Base-by-base conservation (phyloP, 768 basidiomycete species). In the Pleurotus tuber-regium region DNA sequence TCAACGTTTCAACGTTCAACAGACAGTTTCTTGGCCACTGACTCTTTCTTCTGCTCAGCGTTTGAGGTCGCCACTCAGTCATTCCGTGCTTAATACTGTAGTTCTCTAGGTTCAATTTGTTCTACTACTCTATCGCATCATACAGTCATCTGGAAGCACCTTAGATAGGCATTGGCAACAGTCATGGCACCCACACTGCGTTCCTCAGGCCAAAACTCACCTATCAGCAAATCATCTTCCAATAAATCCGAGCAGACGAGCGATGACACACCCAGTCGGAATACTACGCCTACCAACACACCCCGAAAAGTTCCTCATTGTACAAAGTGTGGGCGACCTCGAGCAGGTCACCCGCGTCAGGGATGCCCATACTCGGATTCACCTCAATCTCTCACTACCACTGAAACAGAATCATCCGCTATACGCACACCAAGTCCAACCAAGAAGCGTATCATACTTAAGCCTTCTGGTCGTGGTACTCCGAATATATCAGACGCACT, bases 341-440 rank as follows among this genome's bases (percentile, higher is more conserved):
- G 74, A 48, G 71, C 68, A 21, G 83, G 83, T 0, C 84, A 86
- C 59, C 84, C 84, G 14, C 80, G 83, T 39, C 78, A 79, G 0
- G 82, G 83, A 8, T 85, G 84, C 59, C 81, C 82, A 0, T 74
- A 66, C 51, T 64, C 61, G 18, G 70, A 74, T 38, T 63, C 71
- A 1, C 63, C 63, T 6, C 36, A 51, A 11, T 16, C 23, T 10
- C 26, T 25, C 8, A 33, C 43, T 21, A 54, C 39, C 42, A 55
- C 54, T 16, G 52, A 55, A 29, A 54, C 52, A 24, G 50, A 54
- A 12, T 30, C 31, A 8, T 23, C 53, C 26, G 50, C 42, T 23
- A 42, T 53, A 21, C 16, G 57, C 14, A 42, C 59, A n/a, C n/a
- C n/a, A n/a, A n/a, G n/a, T n/a, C n/a, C n/a, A n/a, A n/a, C n/a